A percentile compares a stretch with the other conserved stretches of the same genome.
These are phyloP conservation scores for Botrytis elliptica DNA, from an alignment of 2,329 filamentous ascomycete species.

Conservation along the genomic window DNA sequence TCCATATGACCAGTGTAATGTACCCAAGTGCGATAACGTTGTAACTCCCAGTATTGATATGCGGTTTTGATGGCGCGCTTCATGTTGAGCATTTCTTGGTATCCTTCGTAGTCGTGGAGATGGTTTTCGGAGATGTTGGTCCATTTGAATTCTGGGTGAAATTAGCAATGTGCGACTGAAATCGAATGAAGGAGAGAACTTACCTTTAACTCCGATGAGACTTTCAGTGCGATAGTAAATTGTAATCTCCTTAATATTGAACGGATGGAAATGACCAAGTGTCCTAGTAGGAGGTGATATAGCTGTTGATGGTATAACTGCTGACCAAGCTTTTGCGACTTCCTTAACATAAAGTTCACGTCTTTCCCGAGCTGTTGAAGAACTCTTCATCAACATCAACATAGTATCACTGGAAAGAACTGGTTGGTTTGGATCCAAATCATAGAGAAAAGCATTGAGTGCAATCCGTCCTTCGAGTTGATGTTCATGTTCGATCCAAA, in stretches of 20 bases:
- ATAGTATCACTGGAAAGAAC: background rate
- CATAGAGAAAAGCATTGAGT: constrained; percentile 7
- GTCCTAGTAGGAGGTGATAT: background rate
- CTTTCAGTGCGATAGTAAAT: background rate
- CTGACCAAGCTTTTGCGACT: background rate
- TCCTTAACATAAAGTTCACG: background rate
- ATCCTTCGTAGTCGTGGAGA: background rate
- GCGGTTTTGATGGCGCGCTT: background rate
- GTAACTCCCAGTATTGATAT: background rate
- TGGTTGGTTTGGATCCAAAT: constrained; percentile 2
- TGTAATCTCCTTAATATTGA: background rate
- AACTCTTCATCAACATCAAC: background rate
- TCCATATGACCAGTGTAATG: background rate
- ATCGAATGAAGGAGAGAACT: background rate
- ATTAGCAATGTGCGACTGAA: background rate
- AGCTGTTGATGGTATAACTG: background rate
- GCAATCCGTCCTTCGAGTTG: background rate
- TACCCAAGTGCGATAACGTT: background rate
- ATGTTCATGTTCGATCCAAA: constrained; percentile 1
- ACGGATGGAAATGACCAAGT: background rate
- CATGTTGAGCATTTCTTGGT: constrained; percentile 4
- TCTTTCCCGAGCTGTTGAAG: background rate
- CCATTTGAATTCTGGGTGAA: background rate
- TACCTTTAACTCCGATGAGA: background rate
- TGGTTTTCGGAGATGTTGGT: background rate